Evolutionary conservation across 1,284 basidiomycete genomes (phyloP).

Genomic region (Mrakiaceae sp.): DNA sequence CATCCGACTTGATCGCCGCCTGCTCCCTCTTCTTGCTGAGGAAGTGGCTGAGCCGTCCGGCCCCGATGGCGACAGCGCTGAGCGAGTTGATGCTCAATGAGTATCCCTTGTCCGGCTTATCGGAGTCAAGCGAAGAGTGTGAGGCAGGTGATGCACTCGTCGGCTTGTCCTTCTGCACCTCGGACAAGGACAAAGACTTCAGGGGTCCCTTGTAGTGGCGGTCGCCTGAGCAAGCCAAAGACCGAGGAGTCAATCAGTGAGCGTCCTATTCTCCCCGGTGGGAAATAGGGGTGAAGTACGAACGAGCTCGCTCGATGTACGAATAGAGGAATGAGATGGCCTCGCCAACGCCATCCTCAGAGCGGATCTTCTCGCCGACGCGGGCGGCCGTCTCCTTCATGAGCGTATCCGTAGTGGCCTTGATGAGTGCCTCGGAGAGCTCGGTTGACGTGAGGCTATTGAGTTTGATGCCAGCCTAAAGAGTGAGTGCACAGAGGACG

Average conservation of each 20-base stretch:
- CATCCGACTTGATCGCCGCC: no score
- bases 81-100: no score
- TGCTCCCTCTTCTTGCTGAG: no score
- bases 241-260: not conserved
- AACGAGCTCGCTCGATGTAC: conserved; percentile 11
- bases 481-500: not conserved
- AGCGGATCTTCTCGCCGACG: conserved; percentile 50
- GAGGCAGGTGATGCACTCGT: no score
- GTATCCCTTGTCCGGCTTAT: no score
- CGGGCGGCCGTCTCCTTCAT: conserved; percentile 56
- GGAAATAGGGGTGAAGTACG: not conserved
- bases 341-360: conserved; percentile 37
- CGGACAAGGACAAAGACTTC: no score
- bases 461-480: conserved; percentile 43
- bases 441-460: conserved; percentile 43
- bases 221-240: not conserved
- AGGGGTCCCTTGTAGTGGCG: not conserved
- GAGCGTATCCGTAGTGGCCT: conserved; percentile 45
- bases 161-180: no score
- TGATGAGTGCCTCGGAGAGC: conserved; percentile 44
- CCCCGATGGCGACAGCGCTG: no score
- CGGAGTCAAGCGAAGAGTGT: no score
- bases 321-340: conserved; percentile 16
- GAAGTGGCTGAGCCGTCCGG: no score
- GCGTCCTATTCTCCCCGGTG: not conserved